Base-by-base conservation (phyloP, 371 early-diverging fungal species). In the Chytridiales sp. region DNA sequence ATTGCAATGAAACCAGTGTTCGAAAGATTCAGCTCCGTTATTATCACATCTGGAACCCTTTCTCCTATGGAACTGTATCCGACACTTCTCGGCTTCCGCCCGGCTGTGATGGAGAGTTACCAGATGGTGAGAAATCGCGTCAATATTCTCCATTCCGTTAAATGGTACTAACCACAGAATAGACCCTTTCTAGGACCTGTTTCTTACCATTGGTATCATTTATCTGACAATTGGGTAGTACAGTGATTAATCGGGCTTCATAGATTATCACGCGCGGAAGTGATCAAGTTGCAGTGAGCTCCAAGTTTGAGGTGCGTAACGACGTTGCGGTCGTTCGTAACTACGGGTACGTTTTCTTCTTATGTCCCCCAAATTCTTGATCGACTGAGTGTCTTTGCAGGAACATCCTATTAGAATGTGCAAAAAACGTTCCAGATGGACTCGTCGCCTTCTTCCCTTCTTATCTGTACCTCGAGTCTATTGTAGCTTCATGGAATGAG, bases 391-490 rank as follows among this genome's bases (percentile, higher is more conserved):
- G n/a, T n/a, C n/a, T n/a, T n/a, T n/a, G n/a, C n/a, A n/a, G n/a
- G n/a, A n/a, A n/a, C n/a, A n/a, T 89, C 40, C 39, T 32, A 51
- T 26, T 56, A 49, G 95, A n/a, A n/a, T n/a, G n/a, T n/a, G n/a
- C n/a, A n/a, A n/a, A n/a, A n/a, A n/a, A n/a, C n/a, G n/a, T 97
- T 0, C 99, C 99, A 0, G 99, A 99, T 69, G 99, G 99, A 17
- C 78, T 99, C 9, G 99, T 99, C 0, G 92, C 93, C 50, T 99
- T 99, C 79, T 99, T 99, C 75, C 99, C 99, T 0, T 93, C 93
- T 47, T 99, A 99, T 78, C 75, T 96, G 21, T 99, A 99, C 73
- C 94, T 99, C 98, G 99, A 99, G 73, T 91, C 92, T 5, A 99
- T 99, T 65, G 96, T 99, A 0, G 86, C 97, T 15, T 90, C 93